Base-by-base conservation (phyloP, 2,329 filamentous ascomycete species). In the Colletotrichum navitas region DNA sequence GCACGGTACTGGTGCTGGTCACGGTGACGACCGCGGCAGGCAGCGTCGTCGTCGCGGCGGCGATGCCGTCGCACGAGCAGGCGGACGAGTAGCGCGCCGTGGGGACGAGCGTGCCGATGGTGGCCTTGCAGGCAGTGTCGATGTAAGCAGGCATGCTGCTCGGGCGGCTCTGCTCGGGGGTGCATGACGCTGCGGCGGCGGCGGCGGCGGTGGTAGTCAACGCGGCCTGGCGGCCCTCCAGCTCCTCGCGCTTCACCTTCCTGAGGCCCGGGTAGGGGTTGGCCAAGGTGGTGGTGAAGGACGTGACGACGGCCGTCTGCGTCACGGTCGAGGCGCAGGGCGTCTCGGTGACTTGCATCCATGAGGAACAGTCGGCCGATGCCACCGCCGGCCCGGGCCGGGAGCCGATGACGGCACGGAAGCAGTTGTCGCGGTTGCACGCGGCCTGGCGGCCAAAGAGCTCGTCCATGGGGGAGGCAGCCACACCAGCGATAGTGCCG, bases 361-460 rank as follows among this genome's bases (percentile, higher is more conserved):
- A 67, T 14, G 65, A 67, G 0, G 36, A 52, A 26, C 65, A 67
- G 65, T 67, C 65, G 21, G 47, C 45, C 36, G 47, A 63, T 6
- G 65, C 65, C 21, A 47, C n/a, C n/a, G n/a, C n/a, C n/a, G n/a
- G n/a, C n/a, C n/a, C n/a, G n/a, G 65, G 65, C 58, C 18, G 36
- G 10, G 58, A 39, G 26, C 58, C 65, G 47, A 63, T 11, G n/a
- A 67, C 12, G 14, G 65, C 65, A 29, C 65, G 58, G 58, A 67
- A 36, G 29, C 65, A 67, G 58, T 67, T 67, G 39, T 67, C 65
- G 59, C 65, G 65, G 65, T 36, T n/a, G n/a, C n/a, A n/a, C n/a
- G n/a, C n/a, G n/a, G n/a, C n/a, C n/a, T n/a, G n/a, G n/a, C n/a
- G n/a, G n/a, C n/a, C n/a, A n/a, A 63, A 58, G 5, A 67, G 58